phyloP scores from a whole-genome alignment of 495 filamentous ascomycete species.

The Aspergillus diversus region DNA sequence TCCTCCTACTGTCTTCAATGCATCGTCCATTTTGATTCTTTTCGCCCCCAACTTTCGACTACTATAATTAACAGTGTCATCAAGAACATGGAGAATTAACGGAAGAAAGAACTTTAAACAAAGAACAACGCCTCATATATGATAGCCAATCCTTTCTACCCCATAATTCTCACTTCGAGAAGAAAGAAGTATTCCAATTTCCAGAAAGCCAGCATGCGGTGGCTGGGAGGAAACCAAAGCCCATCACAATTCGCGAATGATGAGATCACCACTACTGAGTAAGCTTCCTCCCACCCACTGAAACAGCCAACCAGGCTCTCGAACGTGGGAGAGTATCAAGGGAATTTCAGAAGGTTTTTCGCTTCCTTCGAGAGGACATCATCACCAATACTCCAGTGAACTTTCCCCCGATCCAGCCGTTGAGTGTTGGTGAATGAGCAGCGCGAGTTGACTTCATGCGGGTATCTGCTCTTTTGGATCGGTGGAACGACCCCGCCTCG shows the following conservation, averaged over 20 bases:
- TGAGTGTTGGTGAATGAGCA: neutral
- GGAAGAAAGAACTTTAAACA: too few species aligned
- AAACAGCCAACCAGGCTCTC: too few species aligned
- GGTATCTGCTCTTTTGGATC: slow-evolving; percentile 15
- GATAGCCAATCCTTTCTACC: too few species aligned
- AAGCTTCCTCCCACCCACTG: neutral
- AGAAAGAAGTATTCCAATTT: too few species aligned
- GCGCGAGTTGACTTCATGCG: slow-evolving; percentile 22
- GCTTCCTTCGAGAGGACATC: neutral
- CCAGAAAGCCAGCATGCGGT: too few species aligned
- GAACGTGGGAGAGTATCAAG: too few species aligned
- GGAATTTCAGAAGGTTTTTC: neutral
- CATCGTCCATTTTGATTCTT: neutral
- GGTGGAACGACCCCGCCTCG: slow-evolving; percentile 22
- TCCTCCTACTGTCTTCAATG: neutral
- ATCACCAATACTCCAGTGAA: neutral
- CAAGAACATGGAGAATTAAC: too few species aligned
- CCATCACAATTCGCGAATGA: neutral
- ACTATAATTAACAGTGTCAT: neutral
- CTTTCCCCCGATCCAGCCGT: neutral
- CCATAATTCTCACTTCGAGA: too few species aligned
- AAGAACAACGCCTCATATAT: too few species aligned
- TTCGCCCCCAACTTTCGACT: neutral
- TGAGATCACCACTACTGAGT: slow-evolving; percentile 19
- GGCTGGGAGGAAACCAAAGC: neutral